Evolutionary conservation across 345 rosid genomes (phyloP).

Genomic region (Noccaea caerulescens): DNA sequence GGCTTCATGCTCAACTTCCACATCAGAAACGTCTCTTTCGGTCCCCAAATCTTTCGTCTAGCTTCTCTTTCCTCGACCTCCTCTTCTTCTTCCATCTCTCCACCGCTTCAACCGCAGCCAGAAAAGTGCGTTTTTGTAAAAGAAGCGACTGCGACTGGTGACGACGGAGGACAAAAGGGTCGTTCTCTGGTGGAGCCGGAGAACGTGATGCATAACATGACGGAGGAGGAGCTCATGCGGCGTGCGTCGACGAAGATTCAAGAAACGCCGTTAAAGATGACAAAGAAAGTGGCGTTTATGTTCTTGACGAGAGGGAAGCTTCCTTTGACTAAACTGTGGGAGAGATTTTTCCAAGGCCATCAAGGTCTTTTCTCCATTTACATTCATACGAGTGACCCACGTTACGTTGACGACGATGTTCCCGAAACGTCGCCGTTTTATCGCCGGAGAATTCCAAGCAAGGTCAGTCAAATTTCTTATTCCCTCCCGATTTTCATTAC

Average conservation of each 20-base stretch:
- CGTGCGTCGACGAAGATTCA: conserved; percentile 51
- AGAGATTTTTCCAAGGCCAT: conserved; percentile 75
- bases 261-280: conserved; percentile 47
- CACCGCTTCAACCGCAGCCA: conserved; percentile 8
- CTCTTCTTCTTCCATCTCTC: conserved; percentile 1
- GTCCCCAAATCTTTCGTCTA: conserved; percentile 47
- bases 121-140: background rate
- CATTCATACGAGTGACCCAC: conserved; percentile 68
- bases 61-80: conserved; percentile 2
- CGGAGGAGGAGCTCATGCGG: conserved; percentile 61
- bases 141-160: background rate
- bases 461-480: conserved; percentile 48
- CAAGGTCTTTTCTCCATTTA: conserved; percentile 65
- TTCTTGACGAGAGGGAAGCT: conserved; percentile 79
- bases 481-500: background rate
- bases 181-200: conserved; percentile 36
- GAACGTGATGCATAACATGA: conserved; percentile 60
- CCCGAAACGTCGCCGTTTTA: conserved; percentile 56
- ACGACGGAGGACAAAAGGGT: conserved; percentile 21
- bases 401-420: conserved; percentile 47
- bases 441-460: conserved; percentile 73
- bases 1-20: conserved; percentile 48
- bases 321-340: conserved; percentile 81
- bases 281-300: conserved; percentile 80
- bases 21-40: conserved; percentile 47